Percentiles rank a stretch among this genome's conserved stretches.
Conservation (phyloP, 2,329 filamentous ascomycete genomes). For the Exophiala mesophila region DNA sequence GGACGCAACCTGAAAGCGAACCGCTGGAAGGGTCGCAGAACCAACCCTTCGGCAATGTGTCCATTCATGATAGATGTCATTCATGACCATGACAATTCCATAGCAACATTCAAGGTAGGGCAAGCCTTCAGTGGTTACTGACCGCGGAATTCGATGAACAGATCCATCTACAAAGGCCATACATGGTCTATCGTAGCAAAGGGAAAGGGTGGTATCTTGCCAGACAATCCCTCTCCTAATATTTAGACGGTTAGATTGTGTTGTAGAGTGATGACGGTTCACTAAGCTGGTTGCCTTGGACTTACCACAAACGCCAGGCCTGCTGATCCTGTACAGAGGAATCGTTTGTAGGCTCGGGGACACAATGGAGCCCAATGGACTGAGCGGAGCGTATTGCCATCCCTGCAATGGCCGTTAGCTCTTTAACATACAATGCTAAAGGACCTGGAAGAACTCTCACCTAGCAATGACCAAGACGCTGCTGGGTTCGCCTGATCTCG, state of each 20-base stretch:
- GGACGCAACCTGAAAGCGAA: slow-evolving; percentile 8
- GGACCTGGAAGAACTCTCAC: background rate
- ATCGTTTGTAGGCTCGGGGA: slow-evolving; percentile 2
- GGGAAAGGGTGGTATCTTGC: slow-evolving; percentile 10
- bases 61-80: slow-evolving; percentile 12
- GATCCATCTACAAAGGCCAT: slow-evolving; percentile 10
- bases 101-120: slow-evolving; percentile 9
- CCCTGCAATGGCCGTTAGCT: slow-evolving; percentile 2
- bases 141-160: slow-evolving; percentile 3
- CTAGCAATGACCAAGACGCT: slow-evolving; percentile 12
- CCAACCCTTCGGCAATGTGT: slow-evolving; percentile 3
- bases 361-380: slow-evolving; percentile 9
- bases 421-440: background rate
- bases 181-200: slow-evolving; percentile 7
- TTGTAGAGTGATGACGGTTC: too few species aligned
- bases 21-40: slow-evolving; percentile 1
- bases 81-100: slow-evolving; percentile 9
- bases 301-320: slow-evolving; percentile 9
- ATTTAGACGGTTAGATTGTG: too few species aligned
- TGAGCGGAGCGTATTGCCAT: slow-evolving; percentile 9
- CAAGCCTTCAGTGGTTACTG: slow-evolving; percentile 2
- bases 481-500: slow-evolving; percentile 8
- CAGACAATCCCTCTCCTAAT: slow-evolving; percentile 10
- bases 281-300: too few species aligned
- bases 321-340: slow-evolving; percentile 3